Evolutionary conservation across 1,284 basidiomycete species (phyloP), one percentile per base, ranked within the genome.

Genomic region (Spongiforma sp.): DNA sequence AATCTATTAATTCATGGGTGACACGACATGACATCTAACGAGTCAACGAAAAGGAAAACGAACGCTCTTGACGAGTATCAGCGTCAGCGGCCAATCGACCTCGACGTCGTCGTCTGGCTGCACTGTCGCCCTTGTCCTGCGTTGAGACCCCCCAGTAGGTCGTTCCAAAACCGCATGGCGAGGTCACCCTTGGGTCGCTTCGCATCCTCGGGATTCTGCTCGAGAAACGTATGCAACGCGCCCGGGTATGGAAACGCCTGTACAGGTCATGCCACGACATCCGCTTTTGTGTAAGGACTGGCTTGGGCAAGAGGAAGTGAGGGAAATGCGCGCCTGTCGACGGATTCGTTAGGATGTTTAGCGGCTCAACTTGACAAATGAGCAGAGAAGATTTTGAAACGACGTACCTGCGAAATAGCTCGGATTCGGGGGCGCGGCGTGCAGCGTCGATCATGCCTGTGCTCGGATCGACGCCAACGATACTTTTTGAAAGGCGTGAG

Each of bases 391-490:
- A n/a, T n/a, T n/a, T n/a, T n/a, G n/a, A n/a, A n/a, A n/a, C n/a
- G 50, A 52, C 19, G 41, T n/a, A 57, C 62, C 73, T 8, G 72
- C 75, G 30, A 76, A 73, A 36, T 75, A 71, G 21, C 32, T n/a
- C n/a, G n/a, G n/a, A n/a, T n/a, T n/a, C n/a, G 34, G 79, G 67
- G n/a, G 80, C 75, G 21, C 76, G 74, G 11, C 78, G 81, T 0
- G 93, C 94, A 7, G 85, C 82, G 17, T 82, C 78, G 33, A 96
- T 80, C 95, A 96, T 96, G 36, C 84, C 84, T 21, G 77, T 71
- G 41, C 88, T 89, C 0, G 94, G 93, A 69, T 96, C 95, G 19
- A 91, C 77, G 0, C 90, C 94, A 12, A 89, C 77, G 43, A 94
- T 82, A n/a, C 21, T 80, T 24, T 24, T 79, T 78, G 78, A 96